Evolutionary conservation across 164 flowering plant genomes (phyloP).

Genomic region (Sextonia rubra): DNA sequence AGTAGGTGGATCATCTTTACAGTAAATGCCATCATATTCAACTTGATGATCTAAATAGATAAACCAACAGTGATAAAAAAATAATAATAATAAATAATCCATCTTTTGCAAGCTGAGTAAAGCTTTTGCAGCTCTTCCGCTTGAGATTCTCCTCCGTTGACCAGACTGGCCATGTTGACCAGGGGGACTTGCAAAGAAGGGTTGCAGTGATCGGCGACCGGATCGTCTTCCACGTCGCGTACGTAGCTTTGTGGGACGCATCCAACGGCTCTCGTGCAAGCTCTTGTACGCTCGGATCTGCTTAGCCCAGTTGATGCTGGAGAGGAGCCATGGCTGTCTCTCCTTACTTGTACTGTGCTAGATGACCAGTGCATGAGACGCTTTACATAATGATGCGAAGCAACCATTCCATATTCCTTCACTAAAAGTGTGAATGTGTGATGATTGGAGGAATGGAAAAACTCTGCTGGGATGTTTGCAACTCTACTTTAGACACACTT

Average conservation of each 20-base stretch:
- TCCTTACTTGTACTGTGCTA: not conserved
- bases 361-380: no score
- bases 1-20: no score
- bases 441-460: no score
- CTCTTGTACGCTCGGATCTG: slow-evolving; percentile 11
- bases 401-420: no score
- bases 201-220: not conserved
- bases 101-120: slow-evolving; percentile 6
- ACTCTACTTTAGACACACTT: no score
- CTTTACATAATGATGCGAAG: no score
- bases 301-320: not conserved
- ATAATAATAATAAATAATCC: no score
- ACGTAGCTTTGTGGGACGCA: slow-evolving; percentile 4
- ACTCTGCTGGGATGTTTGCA: no score
- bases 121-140: slow-evolving; percentile 10
- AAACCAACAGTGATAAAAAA: no score
- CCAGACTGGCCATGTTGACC: slow-evolving; percentile 10
- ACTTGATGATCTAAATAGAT: no score
- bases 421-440: no score
- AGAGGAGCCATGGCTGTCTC: not conserved
- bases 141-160: not conserved
- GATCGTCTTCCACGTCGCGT: slow-evolving; percentile 1
- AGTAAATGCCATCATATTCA: no score
- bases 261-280: not conserved
- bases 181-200: slow-evolving; percentile 6